Evolutionary conservation across 805 yeast genomes (phyloP), one percentile per base, ranked within the genome.

Genomic region (Saturnispora galanensis): DNA sequence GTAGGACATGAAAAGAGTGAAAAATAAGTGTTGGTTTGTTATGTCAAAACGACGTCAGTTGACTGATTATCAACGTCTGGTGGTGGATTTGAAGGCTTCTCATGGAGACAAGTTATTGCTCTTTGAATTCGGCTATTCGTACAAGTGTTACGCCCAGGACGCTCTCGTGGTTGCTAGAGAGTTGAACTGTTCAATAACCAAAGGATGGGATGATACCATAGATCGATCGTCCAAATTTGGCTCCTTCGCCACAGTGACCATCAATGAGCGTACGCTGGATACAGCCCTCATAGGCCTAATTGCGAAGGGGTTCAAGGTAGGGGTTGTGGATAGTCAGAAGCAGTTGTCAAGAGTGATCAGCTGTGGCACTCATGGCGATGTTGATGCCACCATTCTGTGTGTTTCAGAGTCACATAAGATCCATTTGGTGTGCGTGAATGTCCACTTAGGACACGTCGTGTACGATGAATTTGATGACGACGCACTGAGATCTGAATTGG

Each of bases 91-190:
- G 42, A 88, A 88, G 56, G 52, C 61, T 5, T 54, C 62, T 2
- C 65, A 90, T 56, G 56, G 56, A 42, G 95, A 86, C 52, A 84
- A 84, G 42, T 52, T 93, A 1, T 65, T 93, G 8, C 79, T 93
- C 0, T 71, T 90, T 21, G 93, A 93, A 58, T 94, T 85, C 3
- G 98, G 98, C 0, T 93, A 90, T 65, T 88, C 87, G 60, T 93
- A 79, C 64, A 85, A 84, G 56, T 80, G 89, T 49, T 86, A 77
- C 58, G 96, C 95, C 0, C 72, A 79, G 44, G 97, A 90, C 63
- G 97, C 97, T 0, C 70, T 68, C 11, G 64, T 66, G 4, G 96
- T 81, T 0, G 72, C 94, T 10, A 65, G 70, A 39, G 70, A 81
- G 10, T 61, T 88, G 31, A 79, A 82, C 48, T 82, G 85, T 35